These are phyloP conservation scores for Salinomyces thailandicus DNA, from an alignment of 2,329 filamentous ascomycete genomes.

Conservation along the genomic window DNA sequence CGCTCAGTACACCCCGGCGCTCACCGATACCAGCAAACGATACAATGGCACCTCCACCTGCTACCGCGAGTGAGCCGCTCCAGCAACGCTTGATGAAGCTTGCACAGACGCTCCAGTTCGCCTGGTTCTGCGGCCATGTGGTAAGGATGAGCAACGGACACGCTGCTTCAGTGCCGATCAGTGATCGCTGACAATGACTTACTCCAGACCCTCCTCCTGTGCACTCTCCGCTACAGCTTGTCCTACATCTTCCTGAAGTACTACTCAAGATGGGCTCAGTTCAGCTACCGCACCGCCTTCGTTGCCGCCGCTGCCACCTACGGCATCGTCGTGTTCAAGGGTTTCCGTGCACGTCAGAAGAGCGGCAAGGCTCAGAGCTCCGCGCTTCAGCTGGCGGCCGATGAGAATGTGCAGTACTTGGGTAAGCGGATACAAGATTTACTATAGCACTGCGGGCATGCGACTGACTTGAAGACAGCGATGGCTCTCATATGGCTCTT, in stretches of 20 bases:
- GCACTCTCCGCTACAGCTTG: conserved; percentile 69
- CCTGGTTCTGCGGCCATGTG: background rate
- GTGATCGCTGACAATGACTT: background rate
- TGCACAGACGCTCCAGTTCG: conserved; percentile 8
- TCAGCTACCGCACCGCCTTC: conserved; percentile 86
- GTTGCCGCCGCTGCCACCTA: conserved; percentile 83
- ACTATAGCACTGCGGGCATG: background rate
- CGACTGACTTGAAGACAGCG: background rate
- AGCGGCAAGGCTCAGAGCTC: conserved; percentile 53
- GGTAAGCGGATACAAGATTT: conserved; percentile 47
- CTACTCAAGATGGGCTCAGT: conserved; percentile 62
- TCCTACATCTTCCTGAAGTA: conserved; percentile 87
- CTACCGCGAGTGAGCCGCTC: conserved; percentile 10
- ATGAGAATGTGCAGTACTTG: conserved; percentile 98
- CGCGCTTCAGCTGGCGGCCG: conserved; percentile 56
- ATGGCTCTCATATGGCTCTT: conserved; percentile 96
- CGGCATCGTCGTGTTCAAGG: conserved; percentile 98
- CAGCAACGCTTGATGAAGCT: conserved; percentile 12
- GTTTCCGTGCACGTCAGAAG: conserved; percentile 75
- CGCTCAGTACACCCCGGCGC: no score
- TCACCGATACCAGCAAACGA: background rate
- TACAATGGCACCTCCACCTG: conserved; percentile 12
- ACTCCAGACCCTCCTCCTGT: conserved; percentile 75
- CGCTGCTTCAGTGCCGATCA: background rate
- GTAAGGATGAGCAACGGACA: background rate